Base-by-base conservation (phyloP, 768 basidiomycete species). In the Auricularia sp. region DNA sequence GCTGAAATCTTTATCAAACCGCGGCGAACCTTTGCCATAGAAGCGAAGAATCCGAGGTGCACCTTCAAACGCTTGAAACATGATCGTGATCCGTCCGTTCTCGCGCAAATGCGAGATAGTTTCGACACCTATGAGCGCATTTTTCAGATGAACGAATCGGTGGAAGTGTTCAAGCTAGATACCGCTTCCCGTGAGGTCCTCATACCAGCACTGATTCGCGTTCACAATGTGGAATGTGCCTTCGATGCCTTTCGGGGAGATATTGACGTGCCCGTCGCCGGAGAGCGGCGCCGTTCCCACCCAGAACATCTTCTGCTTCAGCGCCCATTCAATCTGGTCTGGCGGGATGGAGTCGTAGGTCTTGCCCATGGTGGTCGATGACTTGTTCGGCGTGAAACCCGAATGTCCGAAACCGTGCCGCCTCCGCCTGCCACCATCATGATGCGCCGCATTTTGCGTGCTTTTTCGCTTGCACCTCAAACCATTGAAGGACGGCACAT, bases 141-240 rank as follows among this genome's bases (percentile, higher is more conserved):
- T 29, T 29, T 29, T 29, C 29, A 29, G 29, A 29, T 29, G 29
- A 29, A 29, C 29, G 29, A 29, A 29, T 29, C 29, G 29, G 29
- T 29, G 29, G 29, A 29, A 29, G 29, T 29, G 29, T 29, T 29
- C 29, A 29, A 29, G 34, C n/a, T 21, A 76, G 79, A 45, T 66
- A 86, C 87, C 87, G 66, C 85, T 85, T 10, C 88, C 88, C 21
- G 83, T 85, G 54, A 88, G 77, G 71, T 90, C 88, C 70, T 90
- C 86, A 67, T 90, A 90, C 88, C 88, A 89, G 2, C 86, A 84
- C 61, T 73, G 75, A 45, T 77, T 81, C 21, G 79, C 73, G 65
- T 82, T 76, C 16, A 81, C 76, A 66, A 88, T 71, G 68, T 86
- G 86, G 70, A 90, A 88, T 3, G 82, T 82, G 6, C 83, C 66